A percentile compares a stretch with the other conserved stretches of the same genome.
phyloP scores from a whole-genome alignment of 1,284 basidiomycete genomes.

The Paramarasmius palmivorus region DNA sequence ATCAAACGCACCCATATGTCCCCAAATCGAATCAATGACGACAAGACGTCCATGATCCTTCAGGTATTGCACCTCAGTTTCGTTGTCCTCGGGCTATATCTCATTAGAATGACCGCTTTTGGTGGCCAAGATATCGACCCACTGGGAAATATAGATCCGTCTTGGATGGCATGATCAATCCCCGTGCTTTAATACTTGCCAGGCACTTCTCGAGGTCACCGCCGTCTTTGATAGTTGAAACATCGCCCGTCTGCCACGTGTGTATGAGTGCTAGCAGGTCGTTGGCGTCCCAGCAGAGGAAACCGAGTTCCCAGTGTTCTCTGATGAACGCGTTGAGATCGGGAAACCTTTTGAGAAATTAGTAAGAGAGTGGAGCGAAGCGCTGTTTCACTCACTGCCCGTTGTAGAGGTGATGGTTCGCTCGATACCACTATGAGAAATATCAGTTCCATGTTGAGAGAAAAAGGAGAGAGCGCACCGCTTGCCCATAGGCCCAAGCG shows the following conservation, averaged over 20 bases:
- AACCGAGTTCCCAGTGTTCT: constrained; percentile 51
- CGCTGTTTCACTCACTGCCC: constrained; percentile 41
- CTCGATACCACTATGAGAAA: constrained; percentile 51
- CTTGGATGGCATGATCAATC: constrained; percentile 57
- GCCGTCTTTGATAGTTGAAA: constrained; percentile 44
- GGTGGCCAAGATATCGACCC: constrained; percentile 15
- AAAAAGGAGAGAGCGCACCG: constrained; percentile 29
- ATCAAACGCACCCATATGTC: constrained; percentile 48
- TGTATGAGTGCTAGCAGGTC: constrained; percentile 51
- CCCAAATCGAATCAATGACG: constrained; percentile 57
- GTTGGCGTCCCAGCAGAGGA: constrained; percentile 58
- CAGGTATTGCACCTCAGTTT: constrained; percentile 47
- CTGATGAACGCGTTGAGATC: constrained; percentile 52
- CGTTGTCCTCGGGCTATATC: constrained; percentile 62
- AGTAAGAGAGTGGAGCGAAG: neutral
- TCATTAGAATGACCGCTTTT: constrained; percentile 1
- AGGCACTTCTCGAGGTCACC: constrained; percentile 43
- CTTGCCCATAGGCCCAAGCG: constrained; percentile 62
- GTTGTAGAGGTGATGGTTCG: constrained; percentile 44
- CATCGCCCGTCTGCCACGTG: constrained; percentile 60
- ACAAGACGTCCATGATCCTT: constrained; percentile 40
- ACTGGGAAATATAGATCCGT: constrained; percentile 63
- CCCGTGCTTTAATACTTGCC: constrained; percentile 47
- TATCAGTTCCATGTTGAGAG: neutral
- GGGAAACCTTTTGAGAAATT: constrained; percentile 35